These are phyloP conservation scores for Boletus calvinii DNA, from an alignment of 1,284 basidiomycete species.

Conservation along the genomic window DNA sequence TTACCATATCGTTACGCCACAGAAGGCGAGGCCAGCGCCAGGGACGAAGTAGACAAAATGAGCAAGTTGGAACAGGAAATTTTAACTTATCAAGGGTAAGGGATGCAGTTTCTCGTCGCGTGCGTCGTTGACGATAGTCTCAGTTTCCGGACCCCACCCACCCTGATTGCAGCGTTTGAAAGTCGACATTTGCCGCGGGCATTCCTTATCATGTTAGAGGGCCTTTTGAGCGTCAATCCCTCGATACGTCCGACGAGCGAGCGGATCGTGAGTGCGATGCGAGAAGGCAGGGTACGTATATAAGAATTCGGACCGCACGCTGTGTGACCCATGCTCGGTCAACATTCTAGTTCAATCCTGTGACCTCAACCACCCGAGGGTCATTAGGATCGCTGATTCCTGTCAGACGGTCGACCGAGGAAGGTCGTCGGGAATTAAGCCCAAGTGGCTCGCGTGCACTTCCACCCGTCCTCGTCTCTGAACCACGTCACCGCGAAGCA, in stretches of 20 bases:
- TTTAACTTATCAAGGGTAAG: conserved; percentile 68
- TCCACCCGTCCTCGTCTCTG: conserved; percentile 18
- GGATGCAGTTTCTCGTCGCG: not conserved
- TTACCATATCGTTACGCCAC: conserved; percentile 74
- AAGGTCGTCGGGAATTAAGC: conserved; percentile 14
- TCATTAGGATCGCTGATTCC: conserved; percentile 27
- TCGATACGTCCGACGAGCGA: conserved; percentile 67
- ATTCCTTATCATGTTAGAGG: conserved; percentile 70
- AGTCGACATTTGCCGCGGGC: conserved; percentile 66
- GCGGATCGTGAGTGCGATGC: conserved; percentile 62
- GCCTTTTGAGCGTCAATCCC: conserved; percentile 63
- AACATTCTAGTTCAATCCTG: conserved; percentile 26
- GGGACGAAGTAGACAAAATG: conserved; percentile 58
- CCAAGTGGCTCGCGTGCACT: conserved; percentile 17
- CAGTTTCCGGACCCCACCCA: conserved; percentile 61
- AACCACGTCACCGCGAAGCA: conserved; percentile 3
- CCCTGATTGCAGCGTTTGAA: conserved; percentile 55
- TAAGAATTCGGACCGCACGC: not conserved
- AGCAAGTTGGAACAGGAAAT: conserved; percentile 73
- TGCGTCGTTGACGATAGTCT: conserved; percentile 8
- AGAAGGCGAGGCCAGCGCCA: conserved; percentile 46
- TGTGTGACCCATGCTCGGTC: not conserved
- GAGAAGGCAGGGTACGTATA: conserved; percentile 60
- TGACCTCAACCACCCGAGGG: conserved; percentile 1
- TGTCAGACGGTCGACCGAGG: conserved; percentile 18